Base-by-base conservation (phyloP, 176 grass and related monocot species). In the Calamus simplicifolius region DNA sequence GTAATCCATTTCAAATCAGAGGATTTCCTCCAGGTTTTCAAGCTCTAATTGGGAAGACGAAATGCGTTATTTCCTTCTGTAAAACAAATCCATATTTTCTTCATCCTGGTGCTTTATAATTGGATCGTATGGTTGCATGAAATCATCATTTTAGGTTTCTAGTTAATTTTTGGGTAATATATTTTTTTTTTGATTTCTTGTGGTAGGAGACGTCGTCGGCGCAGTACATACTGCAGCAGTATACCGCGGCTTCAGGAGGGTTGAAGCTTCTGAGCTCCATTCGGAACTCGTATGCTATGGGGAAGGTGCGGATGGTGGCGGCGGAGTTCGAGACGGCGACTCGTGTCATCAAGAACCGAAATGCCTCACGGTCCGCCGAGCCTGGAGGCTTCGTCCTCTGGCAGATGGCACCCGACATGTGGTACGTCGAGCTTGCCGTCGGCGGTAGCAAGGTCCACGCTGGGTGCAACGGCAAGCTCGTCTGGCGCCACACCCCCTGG, bases 391-490 rank as follows among this genome's bases (percentile, higher is more conserved):
- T 68, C 16, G 65, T 68, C 10, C 65, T 68, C 52, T 68, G 65
- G 65, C 65, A 68, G 52, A 68, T 68, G 65, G 65, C 52, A 23
- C 65, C 65, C 43, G 65, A 68, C 6, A 68, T 68, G 65, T 68
- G 65, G 65, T 68, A 68, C 25, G 65, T 68, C 12, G 65, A 68
- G 28, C 65, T 68, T 16, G 28, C 52, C 1, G 65, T 56, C 3
- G 65, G 65, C 6, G 28, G 65, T 28, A 38, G 50, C 26, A 68
- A 68, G 65, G 52, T 68, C 29, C 65, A 56, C 56, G 65, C 65
- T 15, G 65, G 65, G 19, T 68, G 65, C 23, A 68, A 68, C 13
- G 65, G 65, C 27, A 55, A 68, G 28, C 52, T 68, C 23, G 51
- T 68, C 16, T 68, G 65, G 65, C 65, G 65, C 13, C 65, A 68